Percentiles rank a stretch among this genome's conserved stretches.
These are phyloP conservation scores for Fusarium zealandicum DNA, from an alignment of 2,329 filamentous ascomycete genomes.

Conservation along the genomic window DNA sequence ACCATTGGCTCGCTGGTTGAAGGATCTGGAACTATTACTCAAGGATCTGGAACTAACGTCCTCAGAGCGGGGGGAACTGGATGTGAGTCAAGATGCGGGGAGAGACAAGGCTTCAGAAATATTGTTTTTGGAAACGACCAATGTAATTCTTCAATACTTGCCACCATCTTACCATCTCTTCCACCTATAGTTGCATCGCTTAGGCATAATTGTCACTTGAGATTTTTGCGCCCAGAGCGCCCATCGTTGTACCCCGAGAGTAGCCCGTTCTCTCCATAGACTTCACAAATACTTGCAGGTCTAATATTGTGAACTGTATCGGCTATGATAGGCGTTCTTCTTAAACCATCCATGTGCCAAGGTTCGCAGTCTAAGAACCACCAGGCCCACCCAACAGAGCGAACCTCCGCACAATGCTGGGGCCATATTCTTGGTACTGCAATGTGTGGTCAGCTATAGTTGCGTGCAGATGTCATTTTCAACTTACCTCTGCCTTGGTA, in stretches of 20 bases:
- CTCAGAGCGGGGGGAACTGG: no score
- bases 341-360: conserved; percentile 28
- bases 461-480: neutral
- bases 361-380: conserved; percentile 63
- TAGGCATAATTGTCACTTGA: conserved; percentile 37
- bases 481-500: conserved; percentile 76
- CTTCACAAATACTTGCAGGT: neutral
- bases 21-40: no score
- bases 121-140: conserved; percentile 31
- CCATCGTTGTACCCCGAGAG: conserved; percentile 22
- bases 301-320: conserved; percentile 9
- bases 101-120: conserved; percentile 1
- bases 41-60: no score
- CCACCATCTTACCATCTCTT: conserved; percentile 23
- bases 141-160: conserved; percentile 29
- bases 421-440: conserved; percentile 93
- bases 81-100: conserved; percentile 2
- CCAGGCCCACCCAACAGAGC: conserved; percentile 92
- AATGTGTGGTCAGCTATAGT: conserved; percentile 16
- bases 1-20: no score
- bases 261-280: conserved; percentile 1
- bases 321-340: conserved; percentile 15
- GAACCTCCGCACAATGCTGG: conserved; percentile 93
- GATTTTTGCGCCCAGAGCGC: conserved; percentile 34
- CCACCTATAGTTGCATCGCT: conserved; percentile 30